Conservation (phyloP, 768 basidiomycete genomes). For the Serendipita sp. region DNA sequence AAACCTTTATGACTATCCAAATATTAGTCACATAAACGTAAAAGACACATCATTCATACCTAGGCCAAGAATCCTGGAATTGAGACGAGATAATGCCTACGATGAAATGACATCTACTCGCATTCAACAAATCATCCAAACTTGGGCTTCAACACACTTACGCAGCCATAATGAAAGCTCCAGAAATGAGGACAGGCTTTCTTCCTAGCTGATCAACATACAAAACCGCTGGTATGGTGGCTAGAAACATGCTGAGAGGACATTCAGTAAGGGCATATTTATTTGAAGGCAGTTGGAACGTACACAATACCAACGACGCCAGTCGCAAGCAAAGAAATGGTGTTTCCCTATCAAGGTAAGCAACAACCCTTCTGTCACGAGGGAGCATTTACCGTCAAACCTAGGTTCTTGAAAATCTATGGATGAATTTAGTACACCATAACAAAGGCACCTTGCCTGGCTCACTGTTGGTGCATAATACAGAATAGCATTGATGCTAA, state of each 20-base stretch:
- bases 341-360: constrained; percentile 28
- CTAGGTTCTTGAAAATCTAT: constrained; percentile 44
- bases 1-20: constrained; percentile 4
- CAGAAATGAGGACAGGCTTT: constrained; percentile 57
- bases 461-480: constrained; percentile 47
- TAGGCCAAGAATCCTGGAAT: constrained; percentile 38
- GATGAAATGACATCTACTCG: constrained; percentile 45
- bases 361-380: neutral
- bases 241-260: constrained; percentile 43
- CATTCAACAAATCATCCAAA: constrained; percentile 8
- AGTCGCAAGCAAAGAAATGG: constrained; percentile 39
- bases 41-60: constrained; percentile 20
- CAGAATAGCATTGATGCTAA: constrained; percentile 30
- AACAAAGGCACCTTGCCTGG: neutral
- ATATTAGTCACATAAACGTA: neutral
- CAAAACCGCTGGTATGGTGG: constrained; percentile 69
- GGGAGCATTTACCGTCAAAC: constrained; percentile 20
- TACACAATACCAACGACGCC: constrained; percentile 71
- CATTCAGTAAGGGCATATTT: neutral
- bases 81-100: constrained; percentile 48
- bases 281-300: constrained; percentile 15
- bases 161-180: constrained; percentile 56
- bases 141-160: constrained; percentile 16
- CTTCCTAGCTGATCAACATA: constrained; percentile 65
- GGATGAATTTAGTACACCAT: neutral